Evolutionary conservation across 2,329 filamentous ascomycete genomes (phyloP), one percentile per base, ranked within the genome.

Genomic region (Penicillium griseofulvum): DNA sequence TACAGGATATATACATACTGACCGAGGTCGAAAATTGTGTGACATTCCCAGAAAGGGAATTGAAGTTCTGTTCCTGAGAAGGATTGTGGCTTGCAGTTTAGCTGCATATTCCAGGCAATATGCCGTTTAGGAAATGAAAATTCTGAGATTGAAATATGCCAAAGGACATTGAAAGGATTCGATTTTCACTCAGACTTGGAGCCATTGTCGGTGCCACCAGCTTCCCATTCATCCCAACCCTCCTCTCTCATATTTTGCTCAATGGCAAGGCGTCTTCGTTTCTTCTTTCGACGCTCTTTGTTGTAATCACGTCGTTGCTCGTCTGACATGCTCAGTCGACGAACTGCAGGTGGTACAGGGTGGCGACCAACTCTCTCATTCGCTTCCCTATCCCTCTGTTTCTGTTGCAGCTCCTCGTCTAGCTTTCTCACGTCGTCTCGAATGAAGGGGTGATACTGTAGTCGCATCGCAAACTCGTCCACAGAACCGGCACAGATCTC

Each of bases 381-480:
- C 4, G 39, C 47, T 38, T 43, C 52, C 34, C 26, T 46, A 24
- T 43, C 33, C 38, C 28, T 36, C 16, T 54, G 39, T 41, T 43
- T 33, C 7, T 39, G 38, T 26, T 57, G 39, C 6, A 46, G 19
- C 28, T 42, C 48, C 17, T 58, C 47, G 51, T 56, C 45, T 36
- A 51, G 26, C 38, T 49, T 52, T 24, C n/a, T 45, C n/a, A 43
- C 48, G 14, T 56, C 43, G 17, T 52, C 56, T 48, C 55, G 49
- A 58, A 73, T 60, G 8, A 56, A 60, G 3, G 68, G 66, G 57
- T 74, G 69, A 51, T 65, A 63, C 49, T 61, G 65, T 31, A 75
- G 52, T 41, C 57, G 60, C 22, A 65, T 52, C 17, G 73, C 73
- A 56, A 63, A 69, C 39, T 67, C 56, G 51, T 72, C 67, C 37